Conservation (phyloP, 108 stramenopile genomes). For the Skeletonema costatum region DNA sequence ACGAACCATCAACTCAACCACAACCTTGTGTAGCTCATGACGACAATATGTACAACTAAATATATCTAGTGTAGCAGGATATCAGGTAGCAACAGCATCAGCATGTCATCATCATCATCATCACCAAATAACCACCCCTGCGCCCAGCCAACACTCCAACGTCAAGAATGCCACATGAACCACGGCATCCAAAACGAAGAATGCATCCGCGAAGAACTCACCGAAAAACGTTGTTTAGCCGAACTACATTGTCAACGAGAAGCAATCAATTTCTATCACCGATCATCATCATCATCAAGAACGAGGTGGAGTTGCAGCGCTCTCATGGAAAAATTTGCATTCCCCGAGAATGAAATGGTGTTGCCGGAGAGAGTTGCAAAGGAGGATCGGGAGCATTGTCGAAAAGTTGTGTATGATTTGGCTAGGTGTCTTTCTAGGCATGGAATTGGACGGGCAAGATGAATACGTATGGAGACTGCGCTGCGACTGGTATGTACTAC, state of each 20-base stretch:
- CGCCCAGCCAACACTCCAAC: background rate
- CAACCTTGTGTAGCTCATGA: too few species aligned
- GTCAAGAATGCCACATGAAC: constrained; percentile 15
- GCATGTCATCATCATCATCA: too few species aligned
- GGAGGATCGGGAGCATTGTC: constrained; percentile 18
- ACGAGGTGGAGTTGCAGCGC: constrained; percentile 9
- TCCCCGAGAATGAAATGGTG: constrained; percentile 14
- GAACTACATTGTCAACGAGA: constrained; percentile 20
- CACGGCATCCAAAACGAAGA: constrained; percentile 23
- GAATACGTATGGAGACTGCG: too few species aligned
- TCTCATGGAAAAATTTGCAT: constrained; percentile 17
- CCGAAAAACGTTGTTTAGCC: constrained; percentile 29
- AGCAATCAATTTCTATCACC: constrained; percentile 17
- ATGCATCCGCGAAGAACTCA: constrained; percentile 26
- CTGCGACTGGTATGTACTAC: too few species aligned
- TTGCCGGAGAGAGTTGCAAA: constrained; percentile 8
- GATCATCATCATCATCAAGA: background rate
- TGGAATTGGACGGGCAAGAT: constrained; percentile 1
- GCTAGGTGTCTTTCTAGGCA: constrained; percentile 19
- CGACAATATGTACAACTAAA: too few species aligned
- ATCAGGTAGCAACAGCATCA: too few species aligned
- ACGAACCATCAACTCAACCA: too few species aligned
- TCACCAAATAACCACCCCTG: constrained; percentile 3
- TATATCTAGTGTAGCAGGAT: too few species aligned
- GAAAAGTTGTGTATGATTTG: constrained; percentile 25